Conservation (phyloP, 1,284 basidiomycete species). For the Ustilago loliicola region DNA sequence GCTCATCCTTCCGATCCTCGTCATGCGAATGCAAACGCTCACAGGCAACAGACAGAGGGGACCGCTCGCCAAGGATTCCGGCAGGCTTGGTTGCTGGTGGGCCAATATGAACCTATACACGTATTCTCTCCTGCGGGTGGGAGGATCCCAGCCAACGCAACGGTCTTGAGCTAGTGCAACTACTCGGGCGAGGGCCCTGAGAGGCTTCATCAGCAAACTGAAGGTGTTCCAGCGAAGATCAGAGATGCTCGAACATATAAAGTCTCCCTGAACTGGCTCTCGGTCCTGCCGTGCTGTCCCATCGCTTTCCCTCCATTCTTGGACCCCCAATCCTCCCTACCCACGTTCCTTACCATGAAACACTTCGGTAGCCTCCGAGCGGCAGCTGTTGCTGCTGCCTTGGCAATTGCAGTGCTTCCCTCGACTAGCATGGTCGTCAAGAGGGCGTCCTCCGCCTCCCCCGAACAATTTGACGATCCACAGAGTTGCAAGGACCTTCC, state of each 20-base stretch:
- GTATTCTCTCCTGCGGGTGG: too few species aligned
- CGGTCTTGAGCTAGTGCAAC: too few species aligned
- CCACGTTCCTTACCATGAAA: constrained; percentile 21
- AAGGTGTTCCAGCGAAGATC: neutral
- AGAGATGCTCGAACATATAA: neutral
- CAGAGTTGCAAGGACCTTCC: constrained; percentile 32
- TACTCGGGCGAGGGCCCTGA: too few species aligned
- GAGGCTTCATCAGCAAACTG: neutral
- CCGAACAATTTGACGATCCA: neutral
- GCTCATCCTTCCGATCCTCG: too few species aligned
- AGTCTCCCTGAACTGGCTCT: neutral
- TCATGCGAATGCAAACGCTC: too few species aligned
- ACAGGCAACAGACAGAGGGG: too few species aligned
- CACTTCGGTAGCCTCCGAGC: neutral
- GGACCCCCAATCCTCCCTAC: neutral
- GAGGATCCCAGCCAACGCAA: too few species aligned
- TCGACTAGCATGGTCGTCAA: constrained; percentile 2
- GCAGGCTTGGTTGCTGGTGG: too few species aligned
- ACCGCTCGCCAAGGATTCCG: too few species aligned
- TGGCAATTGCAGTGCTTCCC: neutral
- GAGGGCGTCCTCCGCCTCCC: neutral
- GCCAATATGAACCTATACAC: too few species aligned
- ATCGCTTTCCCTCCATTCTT: neutral
- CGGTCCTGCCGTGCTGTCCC: neutral
- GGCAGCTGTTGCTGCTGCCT: constrained; percentile 4